Conservation (phyloP, 139 green algal genomes). For the Haematococcus lacustris region DNA sequence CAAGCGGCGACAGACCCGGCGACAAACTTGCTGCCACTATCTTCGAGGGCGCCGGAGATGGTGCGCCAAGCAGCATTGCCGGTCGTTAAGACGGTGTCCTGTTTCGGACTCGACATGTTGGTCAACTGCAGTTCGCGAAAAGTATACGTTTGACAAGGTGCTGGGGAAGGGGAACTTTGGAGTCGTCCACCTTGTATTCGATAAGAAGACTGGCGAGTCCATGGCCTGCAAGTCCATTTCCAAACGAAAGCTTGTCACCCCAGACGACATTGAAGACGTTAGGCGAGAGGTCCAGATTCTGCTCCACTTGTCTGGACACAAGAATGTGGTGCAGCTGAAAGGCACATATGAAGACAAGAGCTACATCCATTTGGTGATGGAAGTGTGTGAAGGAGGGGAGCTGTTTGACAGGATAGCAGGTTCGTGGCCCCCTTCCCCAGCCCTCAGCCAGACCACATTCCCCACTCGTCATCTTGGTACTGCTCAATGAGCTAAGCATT, state of each 20-base stretch:
- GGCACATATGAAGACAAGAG: conserved; percentile 67
- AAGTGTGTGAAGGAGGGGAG: conserved; percentile 80
- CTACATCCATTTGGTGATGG: conserved; percentile 80
- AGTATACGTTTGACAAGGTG: conserved; percentile 47
- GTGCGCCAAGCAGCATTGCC: no score
- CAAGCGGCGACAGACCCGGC: no score
- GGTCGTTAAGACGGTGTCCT: neutral
- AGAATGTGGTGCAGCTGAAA: conserved; percentile 66
- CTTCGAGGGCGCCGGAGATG: no score
- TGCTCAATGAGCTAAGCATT: no score
- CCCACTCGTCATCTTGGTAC: no score
- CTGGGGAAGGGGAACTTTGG: conserved; percentile 68
- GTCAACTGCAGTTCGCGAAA: conserved; percentile 15
- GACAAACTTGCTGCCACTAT: no score
- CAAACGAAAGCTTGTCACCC: conserved; percentile 50
- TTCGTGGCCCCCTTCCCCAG: no score
- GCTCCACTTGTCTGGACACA: conserved; percentile 59
- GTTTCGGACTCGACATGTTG: neutral
- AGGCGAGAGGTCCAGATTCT: conserved; percentile 56
- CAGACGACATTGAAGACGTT: conserved; percentile 64
- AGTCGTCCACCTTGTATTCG: conserved; percentile 42
- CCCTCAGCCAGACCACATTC: no score
- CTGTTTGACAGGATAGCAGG: conserved; percentile 95
- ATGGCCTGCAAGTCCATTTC: conserved; percentile 84
- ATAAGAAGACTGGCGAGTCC: conserved; percentile 49